phyloP scores from a whole-genome alignment of 1,284 basidiomycete genomes.

The Tilletiopsis washingtonensis region DNA sequence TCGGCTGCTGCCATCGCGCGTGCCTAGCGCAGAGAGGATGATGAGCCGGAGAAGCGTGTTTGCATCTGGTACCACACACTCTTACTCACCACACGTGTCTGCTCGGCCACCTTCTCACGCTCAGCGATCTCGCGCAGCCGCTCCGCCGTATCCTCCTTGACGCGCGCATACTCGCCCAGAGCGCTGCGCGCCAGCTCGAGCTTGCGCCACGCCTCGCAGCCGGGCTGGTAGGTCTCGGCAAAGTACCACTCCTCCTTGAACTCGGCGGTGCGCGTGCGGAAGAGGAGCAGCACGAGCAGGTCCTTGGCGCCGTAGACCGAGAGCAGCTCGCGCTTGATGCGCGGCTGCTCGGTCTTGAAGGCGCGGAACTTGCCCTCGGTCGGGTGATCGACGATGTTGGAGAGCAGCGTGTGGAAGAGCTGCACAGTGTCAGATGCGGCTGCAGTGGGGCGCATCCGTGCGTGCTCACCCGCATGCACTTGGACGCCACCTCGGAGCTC shows the following conservation, averaged over 20 bases:
- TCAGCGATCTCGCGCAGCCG: neutral
- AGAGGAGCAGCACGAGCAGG: neutral
- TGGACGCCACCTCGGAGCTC: neutral
- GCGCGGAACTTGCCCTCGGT: conserved; percentile 1
- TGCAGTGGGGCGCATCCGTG: neutral
- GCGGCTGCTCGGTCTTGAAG: conserved; percentile 2
- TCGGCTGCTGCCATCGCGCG: neutral
- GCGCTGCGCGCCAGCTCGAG: neutral
- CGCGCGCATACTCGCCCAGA: neutral
- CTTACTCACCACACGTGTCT: neutral
- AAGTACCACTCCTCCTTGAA: conserved; percentile 6
- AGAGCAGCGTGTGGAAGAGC: conserved; percentile 3
- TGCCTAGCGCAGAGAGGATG: too few relatives aligned
- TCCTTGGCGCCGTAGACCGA: neutral
- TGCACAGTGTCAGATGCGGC: neutral
- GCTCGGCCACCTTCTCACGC: neutral
- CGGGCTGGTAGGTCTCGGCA: neutral
- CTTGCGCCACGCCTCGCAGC: neutral
- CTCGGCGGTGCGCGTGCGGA: neutral
- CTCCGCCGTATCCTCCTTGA: neutral
- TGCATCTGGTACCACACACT: too few relatives aligned
- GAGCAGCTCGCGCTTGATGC: neutral
- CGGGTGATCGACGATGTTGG: neutral
- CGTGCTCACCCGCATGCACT: neutral
- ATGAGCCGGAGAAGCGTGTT: too few relatives aligned